Evolutionary conservation across 169 alveolate species (phyloP), one percentile per base, ranked within the genome.

Genomic region (Plasmodium relictum): DNA sequence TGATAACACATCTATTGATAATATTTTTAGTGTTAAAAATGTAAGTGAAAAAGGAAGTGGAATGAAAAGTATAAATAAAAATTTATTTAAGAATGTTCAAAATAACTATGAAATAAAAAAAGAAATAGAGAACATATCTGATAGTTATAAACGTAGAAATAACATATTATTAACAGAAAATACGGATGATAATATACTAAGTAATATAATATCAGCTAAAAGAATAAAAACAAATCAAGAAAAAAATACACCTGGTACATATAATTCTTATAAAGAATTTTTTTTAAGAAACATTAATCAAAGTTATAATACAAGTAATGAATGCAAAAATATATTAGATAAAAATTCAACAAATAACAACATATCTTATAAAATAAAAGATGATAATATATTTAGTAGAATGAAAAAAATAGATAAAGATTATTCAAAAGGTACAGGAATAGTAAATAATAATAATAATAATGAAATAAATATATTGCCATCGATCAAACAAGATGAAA

Each of bases 111-210:
- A 65, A 10, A 80, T 80, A 10, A 20, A 22, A 31, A 80, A 68
- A 54, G 90, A 80, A 80, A 80, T 80, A 68, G 76, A 80, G 54
- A 48, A 68, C 20, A 80, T 80, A 22, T n/a, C 90, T 0, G 68
- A 31, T 26, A 80, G 85, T 68, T 80, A 52, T 61, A 80, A 80
- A 80, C 90, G 90, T 26, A 80, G 68, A 72, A 68, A 80, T 44
- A 80, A 80, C 24, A 80, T 80, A 41, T 68, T 80, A 68, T 44
- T 80, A 6, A 45, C 73, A 0, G 90, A 80, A 1, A 65, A 68
- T 52, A 26, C 74, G 39, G 83, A 80, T 7, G 72, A 80, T 20
- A 68, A 24, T 54, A 24, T 80, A 37, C 18, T 80, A 42, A 80
- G 54, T 31, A 69, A 52, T 59, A 80, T 80, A 39, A 8, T 80